A percentile compares a stretch with the other conserved stretches of the same genome.
Conservation (phyloP, 805 yeast genomes). For the Zygosaccharomyces bailii region DNA sequence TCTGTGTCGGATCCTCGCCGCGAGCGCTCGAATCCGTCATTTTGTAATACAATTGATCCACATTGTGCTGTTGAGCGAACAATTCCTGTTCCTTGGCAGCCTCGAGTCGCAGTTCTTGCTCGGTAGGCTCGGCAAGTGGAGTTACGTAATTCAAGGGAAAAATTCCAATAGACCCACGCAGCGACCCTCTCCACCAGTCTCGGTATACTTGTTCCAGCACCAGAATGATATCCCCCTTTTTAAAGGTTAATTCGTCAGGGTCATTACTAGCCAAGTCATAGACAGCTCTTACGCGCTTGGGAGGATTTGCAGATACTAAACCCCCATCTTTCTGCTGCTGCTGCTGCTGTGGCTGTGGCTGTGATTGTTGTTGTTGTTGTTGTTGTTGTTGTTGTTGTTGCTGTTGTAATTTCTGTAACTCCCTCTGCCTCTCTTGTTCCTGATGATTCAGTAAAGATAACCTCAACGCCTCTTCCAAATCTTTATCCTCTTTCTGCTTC, state of each 20-base stretch:
- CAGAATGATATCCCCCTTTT: constrained; percentile 81
- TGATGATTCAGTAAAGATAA: constrained; percentile 61
- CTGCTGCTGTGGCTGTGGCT: constrained; percentile 10
- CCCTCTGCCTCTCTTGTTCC: constrained; percentile 19
- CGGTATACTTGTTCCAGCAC: constrained; percentile 84
- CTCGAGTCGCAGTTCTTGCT: constrained; percentile 54
- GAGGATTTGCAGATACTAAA: constrained; percentile 19
- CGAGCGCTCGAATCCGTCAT: constrained; percentile 34
- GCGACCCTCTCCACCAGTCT: constrained; percentile 94
- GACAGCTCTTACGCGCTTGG: constrained; percentile 66
- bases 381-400: constrained; percentile 22
- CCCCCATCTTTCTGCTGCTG: no score
- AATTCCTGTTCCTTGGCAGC: constrained; percentile 49
- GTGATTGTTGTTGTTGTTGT: constrained; percentile 11
- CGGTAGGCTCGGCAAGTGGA: constrained; percentile 64
- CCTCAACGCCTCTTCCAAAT: constrained; percentile 69
- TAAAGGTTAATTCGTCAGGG: constrained; percentile 82
- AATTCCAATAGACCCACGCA: constrained; percentile 77
- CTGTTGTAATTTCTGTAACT: constrained; percentile 8
- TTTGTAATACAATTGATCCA: constrained; percentile 55
- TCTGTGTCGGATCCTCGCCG: constrained; percentile 40
- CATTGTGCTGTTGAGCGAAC: constrained; percentile 51
- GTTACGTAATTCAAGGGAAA: constrained; percentile 91
- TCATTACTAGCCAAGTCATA: constrained; percentile 78
- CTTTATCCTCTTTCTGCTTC: constrained; percentile 66